A percentile compares a stretch with the other conserved stretches of the same genome.
These are phyloP conservation scores for Wickerhamomyces kurtzmanii DNA, from an alignment of 805 yeast genomes.

Conservation along the genomic window DNA sequence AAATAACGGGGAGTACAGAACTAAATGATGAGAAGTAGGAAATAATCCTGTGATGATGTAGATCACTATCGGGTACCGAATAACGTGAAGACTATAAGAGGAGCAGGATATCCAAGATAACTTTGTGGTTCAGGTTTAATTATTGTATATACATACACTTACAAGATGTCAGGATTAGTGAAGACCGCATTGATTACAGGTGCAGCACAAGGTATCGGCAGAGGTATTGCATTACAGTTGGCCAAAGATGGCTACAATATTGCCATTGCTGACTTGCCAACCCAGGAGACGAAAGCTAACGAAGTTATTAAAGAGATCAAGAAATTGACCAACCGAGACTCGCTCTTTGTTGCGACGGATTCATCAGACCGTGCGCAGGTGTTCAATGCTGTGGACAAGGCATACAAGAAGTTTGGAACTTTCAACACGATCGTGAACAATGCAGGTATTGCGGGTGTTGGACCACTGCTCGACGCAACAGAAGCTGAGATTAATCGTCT, in stretches of 20 bases:
- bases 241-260: conserved; percentile 58
- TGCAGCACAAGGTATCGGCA: conserved; percentile 86
- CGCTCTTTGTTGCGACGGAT: conserved; percentile 18
- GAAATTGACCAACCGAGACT: conserved; percentile 8
- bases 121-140: too few species aligned
- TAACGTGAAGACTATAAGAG: too few species aligned
- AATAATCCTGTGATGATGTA: too few species aligned
- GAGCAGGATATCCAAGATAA: too few species aligned
- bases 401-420: conserved; percentile 19
- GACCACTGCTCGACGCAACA: conserved; percentile 17
- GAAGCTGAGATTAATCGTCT: conserved; percentile 17
- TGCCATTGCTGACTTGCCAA: conserved; percentile 17
- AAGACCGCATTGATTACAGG: conserved; percentile 80
- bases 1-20: too few species aligned
- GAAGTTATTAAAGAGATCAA: conserved; percentile 13
- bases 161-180: too few species aligned
- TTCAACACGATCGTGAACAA: conserved; percentile 27
- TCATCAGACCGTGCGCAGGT: conserved; percentile 14
- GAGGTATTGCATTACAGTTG: conserved; percentile 69
- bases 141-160: too few species aligned
- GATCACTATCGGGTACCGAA: too few species aligned
- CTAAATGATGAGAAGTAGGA: too few species aligned
- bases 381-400: conserved; percentile 16
- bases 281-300: conserved; percentile 13
- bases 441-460: conserved; percentile 23